These are phyloP conservation scores for Clarireedia sp. DNA, from an alignment of 2,329 filamentous ascomycete species.

Conservation along the genomic window DNA sequence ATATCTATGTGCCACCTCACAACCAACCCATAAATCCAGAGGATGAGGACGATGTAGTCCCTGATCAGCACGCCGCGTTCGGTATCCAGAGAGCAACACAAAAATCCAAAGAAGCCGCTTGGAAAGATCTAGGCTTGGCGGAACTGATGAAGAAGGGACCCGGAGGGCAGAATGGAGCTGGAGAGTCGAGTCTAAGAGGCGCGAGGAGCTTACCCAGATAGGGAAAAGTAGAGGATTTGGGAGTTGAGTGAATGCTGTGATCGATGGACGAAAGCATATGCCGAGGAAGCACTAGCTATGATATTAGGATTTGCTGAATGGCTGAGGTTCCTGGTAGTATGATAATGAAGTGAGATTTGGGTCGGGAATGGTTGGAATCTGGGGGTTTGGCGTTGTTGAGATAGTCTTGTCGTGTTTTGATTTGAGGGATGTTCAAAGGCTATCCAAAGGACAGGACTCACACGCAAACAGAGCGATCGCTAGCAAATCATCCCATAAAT, in stretches of 20 bases:
- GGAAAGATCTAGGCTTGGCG: constrained; percentile 70
- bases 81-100: constrained; percentile 77
- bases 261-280: too few relatives aligned
- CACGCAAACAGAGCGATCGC: too few relatives aligned
- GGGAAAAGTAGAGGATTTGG: not conserved
- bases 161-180: constrained; percentile 9
- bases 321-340: too few relatives aligned
- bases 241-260: not conserved
- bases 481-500: too few relatives aligned
- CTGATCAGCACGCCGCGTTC: constrained; percentile 81
- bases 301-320: not conserved
- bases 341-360: too few relatives aligned
- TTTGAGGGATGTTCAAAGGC: too few relatives aligned
- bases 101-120: constrained; percentile 60
- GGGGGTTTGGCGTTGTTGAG: too few relatives aligned
- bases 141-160: constrained; percentile 60
- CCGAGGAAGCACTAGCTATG: too few relatives aligned
- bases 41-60: constrained; percentile 82
- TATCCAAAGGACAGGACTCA: too few relatives aligned
- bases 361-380: too few relatives aligned
- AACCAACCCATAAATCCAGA: constrained; percentile 79
- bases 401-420: too few relatives aligned
- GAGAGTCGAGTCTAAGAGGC: constrained; percentile 9
- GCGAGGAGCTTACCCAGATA: constrained; percentile 21
- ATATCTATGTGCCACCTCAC: constrained; percentile 73